phyloP scores from a whole-genome alignment of 352 stramenopile genomes.

The Phytophthora pluvialis region DNA sequence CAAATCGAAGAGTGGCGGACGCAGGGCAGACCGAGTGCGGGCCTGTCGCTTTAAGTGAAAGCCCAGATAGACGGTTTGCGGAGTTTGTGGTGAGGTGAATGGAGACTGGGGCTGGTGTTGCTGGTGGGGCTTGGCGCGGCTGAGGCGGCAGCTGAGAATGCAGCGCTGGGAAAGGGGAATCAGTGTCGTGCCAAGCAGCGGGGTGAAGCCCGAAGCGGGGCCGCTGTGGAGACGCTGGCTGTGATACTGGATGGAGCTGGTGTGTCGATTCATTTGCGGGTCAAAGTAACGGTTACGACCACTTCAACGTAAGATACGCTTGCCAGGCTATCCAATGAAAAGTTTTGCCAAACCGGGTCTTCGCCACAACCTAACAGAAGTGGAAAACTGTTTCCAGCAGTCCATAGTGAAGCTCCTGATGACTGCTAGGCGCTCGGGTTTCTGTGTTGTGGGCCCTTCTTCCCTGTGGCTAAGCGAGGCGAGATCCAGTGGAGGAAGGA shows the following conservation, averaged over 20 bases:
- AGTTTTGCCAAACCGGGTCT: constrained; percentile 9
- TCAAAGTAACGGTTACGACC: constrained; percentile 26
- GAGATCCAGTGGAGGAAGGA: constrained; percentile 26
- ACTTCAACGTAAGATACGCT: constrained; percentile 30
- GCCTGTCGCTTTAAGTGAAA: constrained; percentile 34
- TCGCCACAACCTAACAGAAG: constrained; percentile 2
- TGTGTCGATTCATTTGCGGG: constrained; percentile 10
- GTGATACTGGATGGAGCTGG: constrained; percentile 18
- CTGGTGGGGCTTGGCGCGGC: constrained; percentile 5
- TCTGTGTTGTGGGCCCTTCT: constrained; percentile 25
- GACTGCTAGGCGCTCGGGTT: constrained; percentile 2
- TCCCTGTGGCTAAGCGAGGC: background rate
- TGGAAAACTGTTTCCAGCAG: background rate
- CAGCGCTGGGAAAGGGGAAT: constrained; percentile 24
- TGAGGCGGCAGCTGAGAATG: constrained; percentile 17
- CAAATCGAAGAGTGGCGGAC: constrained; percentile 47
- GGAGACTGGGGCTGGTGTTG: constrained; percentile 15
- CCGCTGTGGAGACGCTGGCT: constrained; percentile 6
- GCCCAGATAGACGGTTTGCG: constrained; percentile 42
- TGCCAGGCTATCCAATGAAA: constrained; percentile 9
- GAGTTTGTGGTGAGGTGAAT: constrained; percentile 11
- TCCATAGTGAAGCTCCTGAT: background rate
- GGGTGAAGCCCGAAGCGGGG: background rate
- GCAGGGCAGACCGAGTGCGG: constrained; percentile 4
- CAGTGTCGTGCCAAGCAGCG: constrained; percentile 7